A percentile compares a stretch with the other conserved stretches of the same genome.
phyloP scores from a whole-genome alignment of 352 stramenopile species.

The Elongisporangium anandrum region DNA sequence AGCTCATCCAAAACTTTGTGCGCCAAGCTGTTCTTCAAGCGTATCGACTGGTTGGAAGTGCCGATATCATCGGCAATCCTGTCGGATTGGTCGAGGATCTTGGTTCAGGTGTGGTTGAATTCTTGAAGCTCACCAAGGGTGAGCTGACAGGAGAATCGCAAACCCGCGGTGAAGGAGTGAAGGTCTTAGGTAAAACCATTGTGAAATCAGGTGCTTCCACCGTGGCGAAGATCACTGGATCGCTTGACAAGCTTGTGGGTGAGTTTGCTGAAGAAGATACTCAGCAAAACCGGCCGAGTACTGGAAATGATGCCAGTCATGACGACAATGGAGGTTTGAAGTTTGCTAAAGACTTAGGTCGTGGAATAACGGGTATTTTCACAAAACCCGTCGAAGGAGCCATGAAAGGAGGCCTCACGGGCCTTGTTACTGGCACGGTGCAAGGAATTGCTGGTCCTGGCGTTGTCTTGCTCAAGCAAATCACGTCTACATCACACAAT shows the following conservation, averaged over 20 bases:
- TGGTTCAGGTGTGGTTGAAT: constrained; percentile 81
- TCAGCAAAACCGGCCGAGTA: not conserved
- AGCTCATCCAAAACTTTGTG: constrained; percentile 81
- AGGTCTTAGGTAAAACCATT: constrained; percentile 83
- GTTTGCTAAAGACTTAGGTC: constrained; percentile 83
- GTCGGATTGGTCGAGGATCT: constrained; percentile 86
- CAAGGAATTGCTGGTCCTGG: constrained; percentile 76
- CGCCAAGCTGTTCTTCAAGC: constrained; percentile 80
- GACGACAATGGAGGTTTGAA: constrained; percentile 64
- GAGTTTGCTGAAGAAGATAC: constrained; percentile 61
- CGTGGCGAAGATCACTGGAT: constrained; percentile 79
- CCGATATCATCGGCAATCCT: constrained; percentile 84
- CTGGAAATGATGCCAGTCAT: constrained; percentile 16
- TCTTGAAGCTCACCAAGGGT: constrained; percentile 87
- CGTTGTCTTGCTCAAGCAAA: constrained; percentile 74
- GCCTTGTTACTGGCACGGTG: constrained; percentile 72
- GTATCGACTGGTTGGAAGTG: constrained; percentile 79
- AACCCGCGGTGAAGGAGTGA: constrained; percentile 81
- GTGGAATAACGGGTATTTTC: constrained; percentile 82
- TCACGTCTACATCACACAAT: constrained; percentile 83
- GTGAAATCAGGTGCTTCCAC: constrained; percentile 72
- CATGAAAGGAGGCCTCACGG: constrained; percentile 71
- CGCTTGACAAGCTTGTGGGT: constrained; percentile 81
- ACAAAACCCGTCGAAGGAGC: constrained; percentile 84
- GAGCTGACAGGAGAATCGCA: constrained; percentile 78